Base-by-base conservation (phyloP, 192 early-diverging fungal genomes). In the Polychytrium aggregatum region DNA sequence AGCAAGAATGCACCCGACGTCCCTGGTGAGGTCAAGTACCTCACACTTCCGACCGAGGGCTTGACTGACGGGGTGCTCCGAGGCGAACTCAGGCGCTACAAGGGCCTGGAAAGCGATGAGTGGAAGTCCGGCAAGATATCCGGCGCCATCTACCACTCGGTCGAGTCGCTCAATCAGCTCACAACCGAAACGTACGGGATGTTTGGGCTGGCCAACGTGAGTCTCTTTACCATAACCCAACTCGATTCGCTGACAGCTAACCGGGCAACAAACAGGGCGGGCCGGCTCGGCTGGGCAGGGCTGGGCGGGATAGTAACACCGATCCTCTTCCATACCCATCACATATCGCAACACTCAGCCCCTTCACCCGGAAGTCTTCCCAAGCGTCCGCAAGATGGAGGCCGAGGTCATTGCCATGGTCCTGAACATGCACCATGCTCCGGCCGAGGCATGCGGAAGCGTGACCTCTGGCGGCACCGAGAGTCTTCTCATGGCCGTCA, bases 391-490 rank as follows among this genome's bases (percentile, higher is more conserved):
- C 36, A 79, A 83, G 44, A 90, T 98, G 79, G 94, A 98, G 59
- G 88, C 90, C 37, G 94, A 98, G 57, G 72, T 92, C 22, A 84
- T 93, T 36, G 78, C 82, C 7, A 95, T 98, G 92, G 89, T 94
- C 2, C 59, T 88, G 17, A 45, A 68, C 26, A 83, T 98, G 61
- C 92, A 89, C 76, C 80, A 94, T 54, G 90, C 77, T 28, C 73
- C 74, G 0, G 50, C 49, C 7, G 70, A 70, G 10, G 84, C 79
- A 42, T 85, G 86, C 57, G 92, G 90, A 18, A 82, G 78, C 27
- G 84, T 92, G 55, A 98, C 94, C 13, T 87, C 83, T 24, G 94
- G 94, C 27, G 94, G 94, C 22, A 91, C 90, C 17, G 94, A 98
- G 60, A 85, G 81, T 52, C 82, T 98, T 35, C 65, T 95, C 29